These are phyloP conservation scores for Lotmaria passim DNA, from an alignment of 208 protist species.

Conservation along the genomic window DNA sequence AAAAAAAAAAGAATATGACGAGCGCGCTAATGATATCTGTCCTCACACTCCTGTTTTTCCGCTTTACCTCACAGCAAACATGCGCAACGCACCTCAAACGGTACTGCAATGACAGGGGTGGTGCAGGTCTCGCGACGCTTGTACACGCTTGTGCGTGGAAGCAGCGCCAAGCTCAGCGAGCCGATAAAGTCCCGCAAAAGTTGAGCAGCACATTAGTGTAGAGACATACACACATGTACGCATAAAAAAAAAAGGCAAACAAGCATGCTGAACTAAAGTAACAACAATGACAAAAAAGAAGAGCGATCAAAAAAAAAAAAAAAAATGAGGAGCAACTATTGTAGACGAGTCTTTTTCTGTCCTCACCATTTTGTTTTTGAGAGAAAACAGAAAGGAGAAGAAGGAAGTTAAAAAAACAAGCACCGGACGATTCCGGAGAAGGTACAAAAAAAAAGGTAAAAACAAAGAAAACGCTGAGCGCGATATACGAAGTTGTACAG, in stretches of 20 bases:
- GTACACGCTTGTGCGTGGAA: no score
- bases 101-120: background rate
- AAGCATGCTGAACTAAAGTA: no score
- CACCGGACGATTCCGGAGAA: background rate
- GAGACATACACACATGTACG: no score
- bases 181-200: no score
- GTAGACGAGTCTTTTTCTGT: no score
- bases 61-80: background rate
- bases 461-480: conserved; percentile 2
- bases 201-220: no score
- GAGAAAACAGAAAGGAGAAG: conserved; percentile 6
- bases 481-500: conserved; percentile 11
- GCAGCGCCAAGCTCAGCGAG: no score
- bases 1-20: conserved; percentile 22
- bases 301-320: conserved; percentile 4
- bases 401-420: conserved; percentile 6
- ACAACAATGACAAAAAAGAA: conserved; percentile 1
- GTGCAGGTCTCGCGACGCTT: background rate
- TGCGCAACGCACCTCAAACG: background rate
- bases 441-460: background rate
- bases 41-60: background rate
- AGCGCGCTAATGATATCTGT: no score
- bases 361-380: no score
- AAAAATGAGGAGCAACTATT: no score
- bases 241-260: no score